Percentiles rank a stretch among this genome's conserved stretches.
phyloP scores from a whole-genome alignment of 805 yeast genomes.

The Ogataea dorogensis region DNA sequence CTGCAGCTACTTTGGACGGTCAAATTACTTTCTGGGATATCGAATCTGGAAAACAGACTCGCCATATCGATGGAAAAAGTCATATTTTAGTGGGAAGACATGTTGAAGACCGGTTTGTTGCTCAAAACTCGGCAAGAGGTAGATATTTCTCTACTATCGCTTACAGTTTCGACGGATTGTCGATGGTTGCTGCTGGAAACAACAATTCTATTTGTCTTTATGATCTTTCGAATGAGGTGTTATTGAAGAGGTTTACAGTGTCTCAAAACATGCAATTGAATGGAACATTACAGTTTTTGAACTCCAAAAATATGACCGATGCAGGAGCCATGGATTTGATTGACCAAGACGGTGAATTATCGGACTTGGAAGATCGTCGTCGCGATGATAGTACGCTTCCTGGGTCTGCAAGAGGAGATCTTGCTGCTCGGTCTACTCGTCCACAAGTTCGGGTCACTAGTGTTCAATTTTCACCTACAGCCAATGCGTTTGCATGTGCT shows the following conservation, averaged over 20 bases:
- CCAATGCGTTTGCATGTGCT: slow-evolving; percentile 88
- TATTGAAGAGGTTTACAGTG: slow-evolving; percentile 76
- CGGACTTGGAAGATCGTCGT: slow-evolving; percentile 69
- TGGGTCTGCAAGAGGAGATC: slow-evolving; percentile 83
- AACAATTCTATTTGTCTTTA: slow-evolving; percentile 88
- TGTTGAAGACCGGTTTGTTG: slow-evolving; percentile 74
- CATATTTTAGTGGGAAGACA: slow-evolving; percentile 89
- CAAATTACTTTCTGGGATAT: slow-evolving; percentile 81
- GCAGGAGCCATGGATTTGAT: slow-evolving; percentile 82
- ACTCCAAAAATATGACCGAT: slow-evolving; percentile 81
- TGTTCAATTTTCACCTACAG: slow-evolving; percentile 84
- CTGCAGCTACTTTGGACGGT: slow-evolving; percentile 87
- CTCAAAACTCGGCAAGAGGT: slow-evolving; percentile 79
- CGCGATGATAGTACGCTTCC: slow-evolving; percentile 69
- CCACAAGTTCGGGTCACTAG: slow-evolving; percentile 83
- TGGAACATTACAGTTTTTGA: slow-evolving; percentile 78
- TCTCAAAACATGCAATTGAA: slow-evolving; percentile 88
- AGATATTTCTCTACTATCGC: slow-evolving; percentile 77
- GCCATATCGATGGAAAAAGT: slow-evolving; percentile 78
- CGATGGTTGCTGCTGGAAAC: slow-evolving; percentile 90
- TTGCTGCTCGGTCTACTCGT: slow-evolving; percentile 68
- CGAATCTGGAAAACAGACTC: slow-evolving; percentile 75
- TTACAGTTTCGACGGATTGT: slow-evolving; percentile 87
- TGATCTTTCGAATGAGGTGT: slow-evolving; percentile 84
- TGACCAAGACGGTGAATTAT: slow-evolving; percentile 81